A percentile compares a stretch with the other conserved stretches of the same genome.
phyloP scores from a whole-genome alignment of 352 stramenopile species.

The Phytophthora cryptogea region DNA sequence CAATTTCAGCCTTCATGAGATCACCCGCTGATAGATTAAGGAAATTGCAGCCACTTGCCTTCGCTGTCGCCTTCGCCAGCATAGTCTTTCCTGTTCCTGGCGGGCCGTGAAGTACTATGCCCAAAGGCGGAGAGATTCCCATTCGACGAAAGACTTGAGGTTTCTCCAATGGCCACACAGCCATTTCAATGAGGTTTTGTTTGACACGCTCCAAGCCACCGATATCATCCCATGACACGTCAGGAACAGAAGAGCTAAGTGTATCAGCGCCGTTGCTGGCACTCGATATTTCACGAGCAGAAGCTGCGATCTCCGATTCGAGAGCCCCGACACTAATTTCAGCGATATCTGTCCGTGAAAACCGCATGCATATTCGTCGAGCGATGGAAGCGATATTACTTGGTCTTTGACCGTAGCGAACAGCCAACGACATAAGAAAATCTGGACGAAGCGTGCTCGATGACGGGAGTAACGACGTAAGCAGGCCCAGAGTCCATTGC shows the following conservation, averaged over 20 bases:
- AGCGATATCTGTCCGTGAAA: constrained; percentile 17
- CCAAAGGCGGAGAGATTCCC: constrained; percentile 77
- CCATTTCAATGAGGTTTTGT: constrained; percentile 81
- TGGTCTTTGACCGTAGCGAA: constrained; percentile 79
- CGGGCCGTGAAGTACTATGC: constrained; percentile 79
- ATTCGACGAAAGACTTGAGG: constrained; percentile 80
- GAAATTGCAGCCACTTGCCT: constrained; percentile 85
- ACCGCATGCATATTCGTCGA: constrained; percentile 37
- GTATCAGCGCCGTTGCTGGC: constrained; percentile 36
- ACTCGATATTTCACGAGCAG: constrained; percentile 52
- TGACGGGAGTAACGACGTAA: constrained; percentile 47
- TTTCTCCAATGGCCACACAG: constrained; percentile 85
- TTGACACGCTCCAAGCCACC: constrained; percentile 74
- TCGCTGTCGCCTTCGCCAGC: constrained; percentile 81
- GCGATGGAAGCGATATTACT: constrained; percentile 71
- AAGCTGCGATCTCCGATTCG: constrained; percentile 50
- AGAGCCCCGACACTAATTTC: constrained; percentile 14
- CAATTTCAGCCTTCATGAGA: constrained; percentile 81
- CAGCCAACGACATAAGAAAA: constrained; percentile 58
- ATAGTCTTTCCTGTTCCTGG: constrained; percentile 88
- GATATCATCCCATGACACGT: constrained; percentile 78
- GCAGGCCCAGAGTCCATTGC: constrained; percentile 52
- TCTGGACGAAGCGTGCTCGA: constrained; percentile 40
- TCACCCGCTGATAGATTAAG: constrained; percentile 79
- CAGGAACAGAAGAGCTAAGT: constrained; percentile 54